Evolutionary conservation across 805 yeast genomes (phyloP), one percentile per base, ranked within the genome.

Genomic region (Candida alai): DNA sequence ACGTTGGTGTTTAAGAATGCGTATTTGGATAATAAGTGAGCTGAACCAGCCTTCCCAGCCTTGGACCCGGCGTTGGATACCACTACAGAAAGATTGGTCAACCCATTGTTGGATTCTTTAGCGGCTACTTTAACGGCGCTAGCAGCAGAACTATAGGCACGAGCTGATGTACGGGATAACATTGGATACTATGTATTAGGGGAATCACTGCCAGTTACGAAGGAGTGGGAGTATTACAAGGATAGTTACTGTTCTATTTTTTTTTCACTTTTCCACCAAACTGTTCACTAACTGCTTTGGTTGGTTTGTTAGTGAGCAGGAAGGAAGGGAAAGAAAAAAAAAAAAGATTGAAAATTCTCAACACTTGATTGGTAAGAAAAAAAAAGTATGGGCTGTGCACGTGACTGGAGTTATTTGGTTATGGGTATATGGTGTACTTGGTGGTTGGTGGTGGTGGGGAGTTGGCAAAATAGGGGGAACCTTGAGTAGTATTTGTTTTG

Each of bases 31-130:
- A 89, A 73, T 45, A 88, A 66, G 63, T 90, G 97, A 28, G 97
- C 73, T 47, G 83, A 65, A 66, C 97, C 98, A 37, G 89, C 80
- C 47, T 72, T 63, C 32, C 74, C 70, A 32, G 73, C 48, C 60
- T 93, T 83, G 38, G 96, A 77, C 47, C 97, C 97, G 44, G 85
- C 94, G 53, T 80, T 80, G 49, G 70, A 68, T 48, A 90, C 80
- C 43, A 83, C 80, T 40, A 90, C 86, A 35, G 89, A 73, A 39
- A 93, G 67, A 35, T 82, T 70, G 43, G 96, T 81, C 41, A 86
- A 76, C 17, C 36, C 40, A 21, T 27, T 24, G 32, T 77, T 63
- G 37, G 80, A 69, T 43, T 80, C 87, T 44, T 67, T 68, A 43
- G 82, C 64, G 29, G 70, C 56, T 40, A 78, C 60, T 54, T 73